Evolutionary conservation across 768 basidiomycete genomes (phyloP).

Genomic region (Pleurotus sapidus): DNA sequence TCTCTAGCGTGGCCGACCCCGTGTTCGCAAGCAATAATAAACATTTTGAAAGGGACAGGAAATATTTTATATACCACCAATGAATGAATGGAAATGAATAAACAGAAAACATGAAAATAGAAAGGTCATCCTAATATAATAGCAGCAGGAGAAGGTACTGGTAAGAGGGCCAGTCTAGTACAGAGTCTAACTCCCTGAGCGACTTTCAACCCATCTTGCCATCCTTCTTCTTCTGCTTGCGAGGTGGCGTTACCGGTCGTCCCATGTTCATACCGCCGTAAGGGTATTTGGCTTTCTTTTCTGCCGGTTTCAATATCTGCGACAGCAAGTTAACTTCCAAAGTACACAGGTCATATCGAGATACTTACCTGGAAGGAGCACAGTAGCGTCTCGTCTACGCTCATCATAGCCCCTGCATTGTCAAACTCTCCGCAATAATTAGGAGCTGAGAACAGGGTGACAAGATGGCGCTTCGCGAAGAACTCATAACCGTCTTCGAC

Average conservation of each 20-base stretch:
- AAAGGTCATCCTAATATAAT: conserved; percentile 3
- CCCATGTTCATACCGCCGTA: conserved; percentile 86
- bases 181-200: neutral
- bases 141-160: neutral
- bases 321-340: neutral
- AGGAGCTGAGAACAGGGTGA: conserved; percentile 96
- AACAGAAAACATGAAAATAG: conserved; percentile 5
- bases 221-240: conserved; percentile 97
- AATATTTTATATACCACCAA: conserved; percentile 5
- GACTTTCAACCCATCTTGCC: conserved; percentile 51
- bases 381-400: conserved; percentile 93
- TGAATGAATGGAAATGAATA: neutral
- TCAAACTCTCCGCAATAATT: conserved; percentile 97
- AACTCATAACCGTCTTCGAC: conserved; percentile 99
- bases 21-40: neutral
- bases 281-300: conserved; percentile 95
- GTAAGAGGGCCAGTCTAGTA: neutral
- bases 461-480: conserved; percentile 95
- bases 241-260: conserved; percentile 90
- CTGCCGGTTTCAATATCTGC: conserved; percentile 97
- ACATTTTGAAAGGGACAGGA: conserved; percentile 2
- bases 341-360: neutral
- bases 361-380: conserved; percentile 92
- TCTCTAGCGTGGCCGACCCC: too few relatives aligned
- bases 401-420: conserved; percentile 99